Evolutionary conservation across 1,139 yeast genomes (phyloP).

Genomic region (Taphrina pruni): DNA sequence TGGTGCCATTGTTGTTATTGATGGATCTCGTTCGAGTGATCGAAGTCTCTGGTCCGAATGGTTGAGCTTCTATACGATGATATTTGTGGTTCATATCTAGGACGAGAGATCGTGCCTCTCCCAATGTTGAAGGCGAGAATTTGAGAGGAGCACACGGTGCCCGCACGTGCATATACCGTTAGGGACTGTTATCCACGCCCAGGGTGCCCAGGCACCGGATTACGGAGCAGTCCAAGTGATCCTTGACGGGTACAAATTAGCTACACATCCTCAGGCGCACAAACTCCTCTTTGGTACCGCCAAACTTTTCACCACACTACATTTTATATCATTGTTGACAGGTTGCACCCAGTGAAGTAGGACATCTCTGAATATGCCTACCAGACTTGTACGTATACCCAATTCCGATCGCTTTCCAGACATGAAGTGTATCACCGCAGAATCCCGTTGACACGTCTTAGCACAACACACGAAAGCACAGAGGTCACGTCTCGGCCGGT

Average conservation of each 20-base stretch:
- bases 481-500: constrained; percentile 99
- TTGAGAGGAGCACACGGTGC: no score
- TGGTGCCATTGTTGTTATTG: constrained; percentile 20
- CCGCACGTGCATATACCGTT: not conserved
- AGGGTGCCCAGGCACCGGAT: not conserved
- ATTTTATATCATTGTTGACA: no score
- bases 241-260: constrained; percentile 6
- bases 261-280: not conserved
- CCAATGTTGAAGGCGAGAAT: no score
- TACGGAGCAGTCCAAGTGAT: constrained; percentile 5
- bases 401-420: no score
- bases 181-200: not conserved
- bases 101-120: no score
- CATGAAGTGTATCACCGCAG: no score
- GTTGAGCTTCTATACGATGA: not conserved
- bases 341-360: constrained; percentile 13
- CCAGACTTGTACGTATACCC: constrained; percentile 74
- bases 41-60: constrained; percentile 31
- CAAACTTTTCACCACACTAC: constrained; percentile 4
- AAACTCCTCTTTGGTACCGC: not conserved
- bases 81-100: not conserved
- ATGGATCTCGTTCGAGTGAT: constrained; percentile 17
- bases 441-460: not conserved
- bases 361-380: constrained; percentile 69
- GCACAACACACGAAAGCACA: constrained; percentile 96